phyloP scores from a whole-genome alignment of 2,329 filamentous ascomycete species.

The Trematosphaeria pertusa region DNA sequence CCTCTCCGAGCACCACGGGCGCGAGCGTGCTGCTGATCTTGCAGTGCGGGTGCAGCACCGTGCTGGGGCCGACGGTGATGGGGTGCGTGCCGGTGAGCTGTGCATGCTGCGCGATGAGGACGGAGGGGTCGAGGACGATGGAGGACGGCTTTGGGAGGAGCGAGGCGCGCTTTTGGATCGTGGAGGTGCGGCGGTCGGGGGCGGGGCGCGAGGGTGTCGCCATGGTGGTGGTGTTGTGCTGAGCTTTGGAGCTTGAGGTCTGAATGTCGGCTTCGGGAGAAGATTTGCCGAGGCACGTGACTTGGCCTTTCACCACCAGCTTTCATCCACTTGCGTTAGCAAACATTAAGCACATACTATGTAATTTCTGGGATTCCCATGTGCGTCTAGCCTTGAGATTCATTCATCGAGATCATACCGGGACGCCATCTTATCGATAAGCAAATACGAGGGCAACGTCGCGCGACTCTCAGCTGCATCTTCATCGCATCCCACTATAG shows the following conservation, averaged over 20 bases:
- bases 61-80: slow-evolving; percentile 78
- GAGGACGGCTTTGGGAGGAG: slow-evolving; percentile 47
- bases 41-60: slow-evolving; percentile 84
- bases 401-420: too few species aligned
- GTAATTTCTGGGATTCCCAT: too few species aligned
- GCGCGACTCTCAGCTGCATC: too few species aligned
- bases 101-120: slow-evolving; percentile 57
- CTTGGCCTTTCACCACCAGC: too few species aligned
- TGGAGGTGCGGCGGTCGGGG: slow-evolving; percentile 35
- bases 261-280: not conserved
- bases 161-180: slow-evolving; percentile 43
- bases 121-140: slow-evolving; percentile 53
- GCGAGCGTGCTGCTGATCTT: slow-evolving; percentile 53
- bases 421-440: too few species aligned
- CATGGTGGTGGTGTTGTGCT: slow-evolving; percentile 28
- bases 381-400: too few species aligned
- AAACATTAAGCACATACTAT: too few species aligned
- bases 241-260: not conserved
- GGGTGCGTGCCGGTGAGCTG: slow-evolving; percentile 72
- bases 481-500: too few species aligned
- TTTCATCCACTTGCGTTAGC: too few species aligned
- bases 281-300: too few species aligned
- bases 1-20: slow-evolving; percentile 52
- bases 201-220: slow-evolving; percentile 26
- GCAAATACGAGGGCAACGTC: too few species aligned